These are phyloP conservation scores for Voacanga thouarsii DNA, from an alignment of 257 asterid species.

Conservation along the genomic window DNA sequence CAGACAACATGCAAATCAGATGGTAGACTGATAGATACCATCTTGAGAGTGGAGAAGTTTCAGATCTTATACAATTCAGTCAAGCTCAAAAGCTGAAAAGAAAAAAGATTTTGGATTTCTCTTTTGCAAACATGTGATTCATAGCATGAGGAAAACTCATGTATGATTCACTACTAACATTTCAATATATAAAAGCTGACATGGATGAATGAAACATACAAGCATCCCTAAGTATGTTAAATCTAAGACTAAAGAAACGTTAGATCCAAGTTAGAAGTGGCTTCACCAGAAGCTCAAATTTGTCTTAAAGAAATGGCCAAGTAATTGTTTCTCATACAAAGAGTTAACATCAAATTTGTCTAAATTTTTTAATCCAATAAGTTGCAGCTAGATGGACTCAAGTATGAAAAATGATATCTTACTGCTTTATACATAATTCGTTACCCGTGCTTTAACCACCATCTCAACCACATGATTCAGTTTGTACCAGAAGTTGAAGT, in stretches of 20 bases:
- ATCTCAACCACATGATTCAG: neutral
- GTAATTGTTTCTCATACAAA: neutral
- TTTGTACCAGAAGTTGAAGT: neutral
- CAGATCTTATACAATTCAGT: neutral
- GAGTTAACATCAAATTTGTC: neutral
- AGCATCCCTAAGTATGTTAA: neutral
- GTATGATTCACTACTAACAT: neutral
- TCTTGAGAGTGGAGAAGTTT: neutral
- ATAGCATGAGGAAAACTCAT: neutral
- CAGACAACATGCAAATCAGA: neutral
- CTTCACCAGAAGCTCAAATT: constrained; percentile 6
- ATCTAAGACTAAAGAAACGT: neutral
- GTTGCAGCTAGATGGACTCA: neutral
- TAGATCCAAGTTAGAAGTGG: neutral
- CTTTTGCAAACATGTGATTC: neutral
- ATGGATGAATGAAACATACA: neutral
- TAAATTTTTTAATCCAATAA: neutral
- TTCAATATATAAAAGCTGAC: neutral
- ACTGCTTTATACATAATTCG: neutral
- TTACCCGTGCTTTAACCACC: neutral
- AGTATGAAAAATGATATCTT: neutral
- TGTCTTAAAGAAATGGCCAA: too few relatives aligned
- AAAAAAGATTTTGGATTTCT: neutral
- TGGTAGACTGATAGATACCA: neutral
- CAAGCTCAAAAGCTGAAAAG: neutral